A percentile compares a stretch with the other conserved stretches of the same genome.
Evolutionary conservation across 1,139 yeast species (phyloP).

Genomic region (Yamadazyma diddensiae): DNA sequence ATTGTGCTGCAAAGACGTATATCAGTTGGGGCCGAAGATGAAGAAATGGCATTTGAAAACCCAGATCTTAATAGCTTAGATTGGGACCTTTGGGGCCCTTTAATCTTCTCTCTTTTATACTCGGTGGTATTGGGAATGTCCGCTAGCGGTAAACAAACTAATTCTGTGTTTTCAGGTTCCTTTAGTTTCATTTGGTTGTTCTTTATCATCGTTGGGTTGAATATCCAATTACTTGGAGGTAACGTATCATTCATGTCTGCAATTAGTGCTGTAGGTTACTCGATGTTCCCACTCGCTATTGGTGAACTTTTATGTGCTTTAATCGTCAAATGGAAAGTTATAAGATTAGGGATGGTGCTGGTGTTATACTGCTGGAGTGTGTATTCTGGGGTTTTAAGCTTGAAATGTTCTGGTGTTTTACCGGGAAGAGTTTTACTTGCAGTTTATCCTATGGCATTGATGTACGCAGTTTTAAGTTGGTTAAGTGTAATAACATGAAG

Average conservation of each 20-base stretch:
- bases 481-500: slow-evolving; percentile 63
- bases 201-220: slow-evolving; percentile 57
- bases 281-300: slow-evolving; percentile 71
- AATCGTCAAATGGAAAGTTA: slow-evolving; percentile 46
- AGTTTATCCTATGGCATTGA: slow-evolving; percentile 73
- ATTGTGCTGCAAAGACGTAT: slow-evolving; percentile 28
- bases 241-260: slow-evolving; percentile 71
- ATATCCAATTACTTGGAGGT: slow-evolving; percentile 76
- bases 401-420: slow-evolving; percentile 65
- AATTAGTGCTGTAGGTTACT: slow-evolving; percentile 76
- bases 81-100: slow-evolving; percentile 93
- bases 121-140: slow-evolving; percentile 53
- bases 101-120: slow-evolving; percentile 65
- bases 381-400: slow-evolving; percentile 63
- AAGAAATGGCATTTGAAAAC: slow-evolving; percentile 23
- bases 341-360: slow-evolving; percentile 53
- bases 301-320: slow-evolving; percentile 63
- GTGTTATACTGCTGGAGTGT: slow-evolving; percentile 69
- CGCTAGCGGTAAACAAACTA: slow-evolving; percentile 36
- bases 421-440: slow-evolving; percentile 72
- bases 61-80: slow-evolving; percentile 43
- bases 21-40: slow-evolving; percentile 27
- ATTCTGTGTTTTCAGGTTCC: slow-evolving; percentile 50
- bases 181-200: slow-evolving; percentile 53
- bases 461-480: slow-evolving; percentile 76